Percentiles rank a stretch among this genome's conserved stretches.
phyloP scores from a whole-genome alignment of 352 stramenopile species.

The Pythium aphanidermatum region DNA sequence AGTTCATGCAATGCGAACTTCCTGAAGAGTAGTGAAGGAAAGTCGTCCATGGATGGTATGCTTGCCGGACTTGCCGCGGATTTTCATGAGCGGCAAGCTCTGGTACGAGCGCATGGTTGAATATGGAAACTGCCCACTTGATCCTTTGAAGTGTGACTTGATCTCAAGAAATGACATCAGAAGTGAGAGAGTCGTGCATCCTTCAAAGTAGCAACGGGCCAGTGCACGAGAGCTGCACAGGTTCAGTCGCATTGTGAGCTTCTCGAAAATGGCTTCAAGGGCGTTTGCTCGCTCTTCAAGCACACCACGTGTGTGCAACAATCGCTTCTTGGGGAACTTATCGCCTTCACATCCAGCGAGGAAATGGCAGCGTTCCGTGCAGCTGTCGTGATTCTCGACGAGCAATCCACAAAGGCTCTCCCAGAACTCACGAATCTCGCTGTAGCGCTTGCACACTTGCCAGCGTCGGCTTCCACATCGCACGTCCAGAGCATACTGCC shows the following conservation, averaged over 20 bases:
- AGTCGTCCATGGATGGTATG: constrained; percentile 27
- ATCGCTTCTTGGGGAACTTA: constrained; percentile 72
- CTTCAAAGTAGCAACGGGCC: constrained; percentile 31
- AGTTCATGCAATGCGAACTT: constrained; percentile 23
- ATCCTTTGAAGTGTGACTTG: constrained; percentile 11
- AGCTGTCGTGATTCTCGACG: constrained; percentile 22
- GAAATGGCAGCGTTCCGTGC: constrained; percentile 62
- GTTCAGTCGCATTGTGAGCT: constrained; percentile 60
- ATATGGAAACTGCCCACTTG: constrained; percentile 16
- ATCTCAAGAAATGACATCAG: constrained; percentile 53
- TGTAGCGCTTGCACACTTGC: constrained; percentile 56
- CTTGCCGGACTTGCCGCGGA: constrained; percentile 10
- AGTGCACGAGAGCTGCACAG: constrained; percentile 45
- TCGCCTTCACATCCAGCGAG: constrained; percentile 54
- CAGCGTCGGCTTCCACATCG: constrained; percentile 37
- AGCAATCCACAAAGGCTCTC: constrained; percentile 33
- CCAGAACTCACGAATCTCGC: constrained; percentile 71
- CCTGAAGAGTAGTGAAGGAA: constrained; percentile 24
- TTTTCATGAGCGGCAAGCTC: constrained; percentile 29
- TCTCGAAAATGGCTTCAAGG: constrained; percentile 57
- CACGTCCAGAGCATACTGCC: constrained; percentile 65
- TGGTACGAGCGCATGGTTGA: constrained; percentile 18
- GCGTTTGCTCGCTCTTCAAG: constrained; percentile 30
- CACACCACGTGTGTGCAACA: constrained; percentile 46
- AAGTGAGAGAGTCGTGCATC: constrained; percentile 36